These are phyloP conservation scores for Bipolaris cookei DNA, from an alignment of 2,329 filamentous ascomycete genomes.

Conservation along the genomic window DNA sequence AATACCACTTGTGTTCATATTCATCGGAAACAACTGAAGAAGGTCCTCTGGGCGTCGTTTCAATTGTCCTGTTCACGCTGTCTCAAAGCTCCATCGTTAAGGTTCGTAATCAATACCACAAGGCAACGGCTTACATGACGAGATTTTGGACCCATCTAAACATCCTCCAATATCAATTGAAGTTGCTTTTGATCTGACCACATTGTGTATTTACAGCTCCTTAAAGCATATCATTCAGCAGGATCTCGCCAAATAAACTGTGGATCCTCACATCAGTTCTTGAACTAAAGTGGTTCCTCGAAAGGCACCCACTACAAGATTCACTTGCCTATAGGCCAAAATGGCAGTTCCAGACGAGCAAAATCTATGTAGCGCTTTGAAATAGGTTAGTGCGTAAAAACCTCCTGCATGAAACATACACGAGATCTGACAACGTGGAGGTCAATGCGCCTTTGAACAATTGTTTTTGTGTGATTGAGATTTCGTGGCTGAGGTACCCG, in stretches of 20 bases:
- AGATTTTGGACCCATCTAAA: no score
- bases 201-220: no score
- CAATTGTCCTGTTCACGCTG: no score
- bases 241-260: not conserved
- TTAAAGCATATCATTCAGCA: not conserved
- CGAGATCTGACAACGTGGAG: not conserved
- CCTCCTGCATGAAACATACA: not conserved
- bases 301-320: not conserved
- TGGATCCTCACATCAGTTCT: not conserved
- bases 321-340: not conserved
- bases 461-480: not conserved
- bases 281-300: not conserved
- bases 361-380: not conserved
- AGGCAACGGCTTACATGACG: no score
- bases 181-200: no score
- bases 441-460: not conserved
- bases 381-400: not conserved
- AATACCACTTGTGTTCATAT: no score
- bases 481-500: not conserved
- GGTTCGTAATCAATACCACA: no score
- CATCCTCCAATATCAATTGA: no score
- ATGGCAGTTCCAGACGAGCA: no score
- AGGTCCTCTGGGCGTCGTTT: no score
- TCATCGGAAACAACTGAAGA: no score
- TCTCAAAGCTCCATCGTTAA: no score